Conservation (phyloP, 2,329 filamentous ascomycete genomes). For the Diaporthe sp. region DNA sequence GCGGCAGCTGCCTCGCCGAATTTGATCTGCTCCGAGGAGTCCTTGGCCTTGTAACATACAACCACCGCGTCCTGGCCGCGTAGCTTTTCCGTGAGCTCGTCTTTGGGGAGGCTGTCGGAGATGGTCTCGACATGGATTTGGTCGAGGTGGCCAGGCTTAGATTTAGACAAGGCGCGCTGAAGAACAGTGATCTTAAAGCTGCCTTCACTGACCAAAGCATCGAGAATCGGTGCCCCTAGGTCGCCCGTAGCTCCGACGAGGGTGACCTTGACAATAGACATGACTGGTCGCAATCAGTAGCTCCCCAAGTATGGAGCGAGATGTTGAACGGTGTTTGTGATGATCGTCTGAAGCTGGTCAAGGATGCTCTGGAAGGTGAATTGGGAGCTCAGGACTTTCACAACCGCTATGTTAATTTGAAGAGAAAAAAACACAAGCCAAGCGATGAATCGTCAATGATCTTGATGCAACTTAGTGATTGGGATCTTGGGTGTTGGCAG, state of each 20-base stretch:
- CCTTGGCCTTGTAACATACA: constrained; percentile 45
- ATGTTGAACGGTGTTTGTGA: neutral
- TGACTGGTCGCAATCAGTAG: constrained; percentile 26
- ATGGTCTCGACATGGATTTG: constrained; percentile 40
- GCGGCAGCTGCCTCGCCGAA: constrained; percentile 50
- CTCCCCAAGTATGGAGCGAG: neutral
- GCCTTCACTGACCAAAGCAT: constrained; percentile 43
- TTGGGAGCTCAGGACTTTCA: neutral
- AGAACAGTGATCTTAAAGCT: constrained; percentile 47
- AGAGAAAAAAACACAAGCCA: neutral
- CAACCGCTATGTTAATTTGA: neutral
- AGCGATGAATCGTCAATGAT: neutral
- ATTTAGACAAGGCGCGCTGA: constrained; percentile 47
- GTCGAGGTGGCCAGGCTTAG: constrained; percentile 37
- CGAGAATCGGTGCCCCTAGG: constrained; percentile 47
- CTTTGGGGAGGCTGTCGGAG: constrained; percentile 44
- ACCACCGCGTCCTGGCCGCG: constrained; percentile 50
- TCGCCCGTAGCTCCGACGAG: constrained; percentile 52
- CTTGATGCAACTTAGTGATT: neutral
- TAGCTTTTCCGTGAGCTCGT: constrained; percentile 45
- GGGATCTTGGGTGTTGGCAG: neutral
- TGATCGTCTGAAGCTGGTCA: too few relatives aligned
- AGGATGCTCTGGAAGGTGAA: neutral
- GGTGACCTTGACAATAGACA: constrained; percentile 48
- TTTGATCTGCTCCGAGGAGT: constrained; percentile 45